These are phyloP conservation scores for Shiraia sp. DNA, from an alignment of 2,329 filamentous ascomycete genomes.

Conservation along the genomic window DNA sequence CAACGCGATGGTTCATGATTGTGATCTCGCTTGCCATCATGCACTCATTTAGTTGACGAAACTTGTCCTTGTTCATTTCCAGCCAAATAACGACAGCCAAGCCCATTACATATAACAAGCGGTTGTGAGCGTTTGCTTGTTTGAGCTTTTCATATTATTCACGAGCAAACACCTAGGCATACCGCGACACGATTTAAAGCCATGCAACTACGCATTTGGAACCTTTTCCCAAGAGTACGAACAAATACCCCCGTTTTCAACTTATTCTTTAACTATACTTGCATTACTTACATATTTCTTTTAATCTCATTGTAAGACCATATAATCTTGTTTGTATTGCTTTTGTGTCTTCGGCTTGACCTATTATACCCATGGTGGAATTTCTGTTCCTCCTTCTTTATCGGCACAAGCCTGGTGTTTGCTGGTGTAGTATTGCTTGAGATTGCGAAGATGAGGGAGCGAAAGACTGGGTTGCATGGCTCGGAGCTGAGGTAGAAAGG, in stretches of 20 bases:
- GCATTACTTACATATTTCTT: neutral
- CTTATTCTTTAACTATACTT: neutral
- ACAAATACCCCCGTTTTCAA: constrained; percentile 3
- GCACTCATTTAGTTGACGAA: neutral
- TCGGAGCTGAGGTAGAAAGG: neutral
- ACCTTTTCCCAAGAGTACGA: neutral
- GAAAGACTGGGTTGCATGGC: neutral
- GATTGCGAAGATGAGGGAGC: neutral
- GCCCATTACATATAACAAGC: too few species aligned
- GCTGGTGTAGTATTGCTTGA: neutral
- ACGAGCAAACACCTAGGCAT: too few species aligned
- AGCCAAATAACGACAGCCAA: too few species aligned
- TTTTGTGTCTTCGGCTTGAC: neutral
- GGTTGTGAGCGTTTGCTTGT: too few species aligned
- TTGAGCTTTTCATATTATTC: too few species aligned
- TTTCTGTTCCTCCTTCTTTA: neutral
- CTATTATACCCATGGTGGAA: constrained; percentile 1
- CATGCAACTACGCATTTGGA: neutral
- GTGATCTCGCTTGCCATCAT: neutral
- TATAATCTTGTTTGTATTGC: neutral
- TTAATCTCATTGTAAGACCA: neutral
- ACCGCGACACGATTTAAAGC: neutral
- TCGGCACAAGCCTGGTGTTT: neutral
- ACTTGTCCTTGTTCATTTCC: too few species aligned
- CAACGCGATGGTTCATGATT: neutral